Evolutionary conservation across 1,139 yeast species (phyloP).

Genomic region (Yamadazyma spencermartinsiae): DNA sequence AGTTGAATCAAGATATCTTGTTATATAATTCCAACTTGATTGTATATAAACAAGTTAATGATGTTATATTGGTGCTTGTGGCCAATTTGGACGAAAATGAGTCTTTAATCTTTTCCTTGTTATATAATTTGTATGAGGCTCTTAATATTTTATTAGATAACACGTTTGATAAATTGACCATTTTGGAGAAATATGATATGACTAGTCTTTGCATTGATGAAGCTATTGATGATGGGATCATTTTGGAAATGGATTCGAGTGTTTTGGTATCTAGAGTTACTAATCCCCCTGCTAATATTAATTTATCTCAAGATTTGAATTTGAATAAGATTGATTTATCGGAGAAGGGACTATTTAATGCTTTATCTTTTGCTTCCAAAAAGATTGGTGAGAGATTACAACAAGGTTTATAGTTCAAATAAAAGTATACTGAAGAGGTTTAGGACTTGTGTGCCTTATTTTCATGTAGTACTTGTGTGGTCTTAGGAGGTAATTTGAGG

Average conservation of each 20-base stretch:
- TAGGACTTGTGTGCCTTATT: too few species aligned
- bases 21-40: conserved; percentile 77
- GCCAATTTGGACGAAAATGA: conserved; percentile 83
- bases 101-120: conserved; percentile 72
- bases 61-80: conserved; percentile 70
- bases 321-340: conserved; percentile 72
- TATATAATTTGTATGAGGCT: conserved; percentile 78
- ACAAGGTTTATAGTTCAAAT: conserved; percentile 53
- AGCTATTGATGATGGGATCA: conserved; percentile 87
- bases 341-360: conserved; percentile 85
- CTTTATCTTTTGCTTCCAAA: conserved; percentile 87
- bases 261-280: conserved; percentile 89
- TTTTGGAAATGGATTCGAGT: conserved; percentile 85
- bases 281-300: conserved; percentile 55
- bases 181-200: conserved; percentile 83
- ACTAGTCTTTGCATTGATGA: conserved; percentile 88
- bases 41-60: conserved; percentile 84
- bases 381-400: conserved; percentile 85
- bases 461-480: too few species aligned
- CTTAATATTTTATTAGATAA: conserved; percentile 73
- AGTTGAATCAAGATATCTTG: conserved; percentile 77
- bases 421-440: background rate
- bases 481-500: too few species aligned
- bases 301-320: conserved; percentile 42
- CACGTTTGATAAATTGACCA: conserved; percentile 74